Conservation (phyloP, 148 eudicot genomes). For the Euryodendron excelsum region DNA sequence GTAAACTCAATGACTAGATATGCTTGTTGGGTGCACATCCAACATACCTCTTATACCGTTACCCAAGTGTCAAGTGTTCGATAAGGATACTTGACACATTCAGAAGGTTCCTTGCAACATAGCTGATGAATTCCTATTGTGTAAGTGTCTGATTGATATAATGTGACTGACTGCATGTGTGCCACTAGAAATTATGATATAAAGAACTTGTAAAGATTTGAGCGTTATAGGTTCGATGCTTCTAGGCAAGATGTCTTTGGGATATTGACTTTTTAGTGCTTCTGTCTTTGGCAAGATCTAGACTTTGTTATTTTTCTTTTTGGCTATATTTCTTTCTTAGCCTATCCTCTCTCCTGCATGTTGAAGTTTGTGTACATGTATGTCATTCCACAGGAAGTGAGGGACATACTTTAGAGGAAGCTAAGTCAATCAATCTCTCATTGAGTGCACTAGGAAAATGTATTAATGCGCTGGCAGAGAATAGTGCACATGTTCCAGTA, state of each 20-base stretch:
- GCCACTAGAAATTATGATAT: neutral
- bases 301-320: neutral
- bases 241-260: neutral
- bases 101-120: neutral
- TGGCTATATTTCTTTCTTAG: neutral
- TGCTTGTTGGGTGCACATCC: neutral
- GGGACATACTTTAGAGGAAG: slow-evolving; percentile 91
- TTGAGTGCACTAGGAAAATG: slow-evolving; percentile 96
- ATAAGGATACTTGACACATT: too few relatives aligned
- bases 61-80: too few relatives aligned
- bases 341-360: neutral
- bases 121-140: neutral
- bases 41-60: too few relatives aligned
- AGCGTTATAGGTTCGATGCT: neutral
- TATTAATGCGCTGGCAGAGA: slow-evolving; percentile 93
- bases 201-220: too few relatives aligned
- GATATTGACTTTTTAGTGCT: neutral
- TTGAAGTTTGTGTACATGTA: slow-evolving; percentile 14
- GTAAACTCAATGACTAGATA: neutral
- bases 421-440: slow-evolving; percentile 90
- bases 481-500: slow-evolving; percentile 87
- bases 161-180: neutral
- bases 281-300: neutral
- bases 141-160: neutral
- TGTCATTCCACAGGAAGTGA: slow-evolving; percentile 67